Percentiles rank a stretch among this genome's conserved stretches.
phyloP scores from a whole-genome alignment of 2,329 filamentous ascomycete species.

The Pseudonectria buxi region DNA sequence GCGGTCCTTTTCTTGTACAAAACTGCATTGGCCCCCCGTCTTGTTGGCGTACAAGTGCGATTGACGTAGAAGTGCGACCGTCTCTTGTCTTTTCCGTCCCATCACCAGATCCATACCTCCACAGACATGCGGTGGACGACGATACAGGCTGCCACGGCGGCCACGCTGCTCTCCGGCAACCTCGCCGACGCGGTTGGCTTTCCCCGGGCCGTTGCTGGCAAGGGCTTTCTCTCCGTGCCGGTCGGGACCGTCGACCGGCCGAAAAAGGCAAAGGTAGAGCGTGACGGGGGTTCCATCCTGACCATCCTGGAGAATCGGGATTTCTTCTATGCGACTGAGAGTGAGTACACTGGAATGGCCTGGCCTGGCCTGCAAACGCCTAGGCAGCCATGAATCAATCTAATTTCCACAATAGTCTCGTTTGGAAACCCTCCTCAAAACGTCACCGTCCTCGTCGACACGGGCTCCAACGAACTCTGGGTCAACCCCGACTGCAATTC shows the following conservation, averaged over 20 bases:
- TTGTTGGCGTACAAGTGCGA: too few relatives aligned
- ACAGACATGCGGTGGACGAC: conserved; percentile 19
- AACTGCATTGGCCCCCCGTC: too few relatives aligned
- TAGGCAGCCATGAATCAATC: too few relatives aligned
- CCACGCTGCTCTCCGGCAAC: conserved; percentile 8
- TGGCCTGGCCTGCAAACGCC: too few relatives aligned
- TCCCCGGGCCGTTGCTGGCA: conserved; percentile 24
- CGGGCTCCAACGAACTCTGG: conserved; percentile 50
- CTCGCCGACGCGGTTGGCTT: conserved; percentile 16
- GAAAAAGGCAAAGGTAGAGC: conserved; percentile 16
- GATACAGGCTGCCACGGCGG: conserved; percentile 5
- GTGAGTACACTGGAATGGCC: conserved; percentile 19
- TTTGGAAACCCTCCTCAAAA: conserved; percentile 37
- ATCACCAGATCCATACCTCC: background rate
- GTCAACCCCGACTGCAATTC: conserved; percentile 43
- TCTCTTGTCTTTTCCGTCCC: too few relatives aligned
- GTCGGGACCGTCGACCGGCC: conserved; percentile 26
- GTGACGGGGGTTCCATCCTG: conserved; percentile 21
- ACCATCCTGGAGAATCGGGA: conserved; percentile 29
- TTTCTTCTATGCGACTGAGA: conserved; percentile 33
- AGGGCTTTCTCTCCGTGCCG: conserved; percentile 32
- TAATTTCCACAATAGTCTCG: conserved; percentile 34
- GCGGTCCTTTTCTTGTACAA: too few relatives aligned
- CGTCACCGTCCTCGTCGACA: conserved; percentile 42
- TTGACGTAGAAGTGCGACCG: too few relatives aligned